phyloP scores from a whole-genome alignment of 2,329 filamentous ascomycete species.

The Fonsecaea monophora region DNA sequence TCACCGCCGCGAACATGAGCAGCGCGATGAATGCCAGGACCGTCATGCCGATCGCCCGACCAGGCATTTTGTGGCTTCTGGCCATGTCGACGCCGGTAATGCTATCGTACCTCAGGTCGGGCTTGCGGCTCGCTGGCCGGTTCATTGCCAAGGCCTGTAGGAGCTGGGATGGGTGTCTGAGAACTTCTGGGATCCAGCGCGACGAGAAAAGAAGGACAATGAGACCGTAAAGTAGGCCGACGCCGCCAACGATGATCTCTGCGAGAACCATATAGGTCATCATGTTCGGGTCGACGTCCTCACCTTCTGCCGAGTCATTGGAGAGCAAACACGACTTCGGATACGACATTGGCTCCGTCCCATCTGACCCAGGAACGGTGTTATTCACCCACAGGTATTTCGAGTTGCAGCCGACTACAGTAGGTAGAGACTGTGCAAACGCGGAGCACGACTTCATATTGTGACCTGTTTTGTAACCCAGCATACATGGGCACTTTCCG shows the following conservation, averaged over 20 bases:
- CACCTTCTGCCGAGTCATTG: constrained; percentile 4
- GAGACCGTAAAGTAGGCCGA: constrained; percentile 49
- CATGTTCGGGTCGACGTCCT: constrained; percentile 26
- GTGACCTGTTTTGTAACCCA: constrained; percentile 24
- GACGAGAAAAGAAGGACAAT: constrained; percentile 25
- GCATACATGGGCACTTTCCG: constrained; percentile 24
- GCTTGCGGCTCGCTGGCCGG: neutral
- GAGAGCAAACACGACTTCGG: constrained; percentile 27
- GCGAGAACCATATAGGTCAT: constrained; percentile 43
- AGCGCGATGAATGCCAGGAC: constrained; percentile 25
- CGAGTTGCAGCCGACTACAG: constrained; percentile 17
- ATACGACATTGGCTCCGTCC: constrained; percentile 9
- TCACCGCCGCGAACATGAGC: constrained; percentile 25
- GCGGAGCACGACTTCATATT: constrained; percentile 19
- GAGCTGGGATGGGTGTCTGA: constrained; percentile 18
- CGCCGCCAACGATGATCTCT: constrained; percentile 55
- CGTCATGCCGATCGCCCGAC: constrained; percentile 24
- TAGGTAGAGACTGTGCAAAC: constrained; percentile 7
- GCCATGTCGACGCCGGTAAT: neutral
- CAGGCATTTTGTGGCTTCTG: constrained; percentile 19
- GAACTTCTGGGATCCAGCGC: constrained; percentile 21
- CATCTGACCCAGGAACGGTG: constrained; percentile 12
- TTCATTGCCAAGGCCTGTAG: constrained; percentile 15
- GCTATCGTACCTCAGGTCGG: constrained; percentile 2
- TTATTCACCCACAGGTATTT: constrained; percentile 21